phyloP scores from a whole-genome alignment of 75 land plant genomes.

The Picea sitchensis region DNA sequence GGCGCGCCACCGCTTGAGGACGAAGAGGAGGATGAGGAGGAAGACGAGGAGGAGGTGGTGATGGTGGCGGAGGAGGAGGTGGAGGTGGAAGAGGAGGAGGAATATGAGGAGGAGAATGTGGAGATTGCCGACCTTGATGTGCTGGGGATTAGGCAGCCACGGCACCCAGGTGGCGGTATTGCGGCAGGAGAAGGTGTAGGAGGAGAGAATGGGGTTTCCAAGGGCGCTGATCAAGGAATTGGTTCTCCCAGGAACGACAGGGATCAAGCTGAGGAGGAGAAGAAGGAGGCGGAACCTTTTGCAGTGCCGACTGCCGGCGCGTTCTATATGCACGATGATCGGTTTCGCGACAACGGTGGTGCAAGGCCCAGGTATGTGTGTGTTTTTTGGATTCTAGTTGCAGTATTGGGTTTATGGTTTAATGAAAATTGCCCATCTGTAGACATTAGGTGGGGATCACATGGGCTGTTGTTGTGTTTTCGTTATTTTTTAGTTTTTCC shows the following conservation, averaged over 20 bases:
- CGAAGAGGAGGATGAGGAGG: constrained; percentile 41
- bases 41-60: constrained; percentile 31
- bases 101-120: not conserved
- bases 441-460: too few species aligned
- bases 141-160: constrained; percentile 2
- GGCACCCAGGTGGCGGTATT: constrained; percentile 27
- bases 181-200: constrained; percentile 11
- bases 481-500: too few species aligned
- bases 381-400: too few species aligned
- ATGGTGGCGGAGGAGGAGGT: constrained; percentile 21
- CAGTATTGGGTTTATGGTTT: too few species aligned
- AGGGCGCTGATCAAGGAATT: constrained; percentile 12
- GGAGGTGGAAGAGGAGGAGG: constrained; percentile 11
- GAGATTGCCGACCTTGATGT: not conserved
- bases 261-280: constrained; percentile 28
- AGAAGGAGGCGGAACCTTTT: constrained; percentile 85
- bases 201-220: constrained; percentile 13
- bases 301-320: constrained; percentile 96
- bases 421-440: too few species aligned
- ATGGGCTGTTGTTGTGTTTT: too few species aligned
- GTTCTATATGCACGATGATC: constrained; percentile 97
- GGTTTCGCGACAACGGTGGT: constrained; percentile 69
- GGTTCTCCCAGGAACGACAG: too few species aligned
- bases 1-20: constrained; percentile 47
- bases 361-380: constrained; percentile 63